These are phyloP conservation scores for Talaromyces sp. DNA, from an alignment of 2,329 filamentous ascomycete species.

Conservation along the genomic window DNA sequence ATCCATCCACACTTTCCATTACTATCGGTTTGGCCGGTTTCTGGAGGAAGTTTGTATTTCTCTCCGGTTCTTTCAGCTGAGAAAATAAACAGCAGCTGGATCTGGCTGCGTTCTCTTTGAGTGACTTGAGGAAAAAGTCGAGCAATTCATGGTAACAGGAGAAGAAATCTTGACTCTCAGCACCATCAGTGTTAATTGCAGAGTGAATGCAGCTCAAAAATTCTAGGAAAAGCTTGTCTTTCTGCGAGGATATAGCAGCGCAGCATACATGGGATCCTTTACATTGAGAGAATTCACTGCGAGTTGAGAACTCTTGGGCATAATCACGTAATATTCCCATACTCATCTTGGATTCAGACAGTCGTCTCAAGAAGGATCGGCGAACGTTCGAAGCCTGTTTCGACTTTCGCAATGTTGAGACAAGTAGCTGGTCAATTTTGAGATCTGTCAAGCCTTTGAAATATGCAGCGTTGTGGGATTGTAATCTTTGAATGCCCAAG, in stretches of 20 bases:
- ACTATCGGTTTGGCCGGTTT: background rate
- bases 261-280: background rate
- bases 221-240: conserved; percentile 8
- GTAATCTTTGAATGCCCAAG: conserved; percentile 11
- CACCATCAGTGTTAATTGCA: background rate
- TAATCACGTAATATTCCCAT: background rate
- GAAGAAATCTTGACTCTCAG: background rate
- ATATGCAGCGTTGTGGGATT: conserved; percentile 1
- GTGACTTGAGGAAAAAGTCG: conserved; percentile 20
- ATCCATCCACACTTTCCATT: conserved; percentile 11
- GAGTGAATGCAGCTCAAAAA: background rate
- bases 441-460: conserved; percentile 17
- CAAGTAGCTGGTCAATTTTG: conserved; percentile 22
- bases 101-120: conserved; percentile 5
- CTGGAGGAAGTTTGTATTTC: conserved; percentile 16
- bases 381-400: background rate
- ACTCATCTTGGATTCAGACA: background rate
- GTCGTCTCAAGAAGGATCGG: background rate
- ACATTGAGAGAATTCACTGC: background rate
- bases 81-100: background rate
- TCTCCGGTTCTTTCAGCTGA: conserved; percentile 7
- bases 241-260: background rate
- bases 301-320: background rate
- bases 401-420: conserved; percentile 21
- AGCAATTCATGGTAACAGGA: conserved; percentile 17